Conservation (phyloP, 75 land plant genomes). For the Adiantum capillusveneris region DNA sequence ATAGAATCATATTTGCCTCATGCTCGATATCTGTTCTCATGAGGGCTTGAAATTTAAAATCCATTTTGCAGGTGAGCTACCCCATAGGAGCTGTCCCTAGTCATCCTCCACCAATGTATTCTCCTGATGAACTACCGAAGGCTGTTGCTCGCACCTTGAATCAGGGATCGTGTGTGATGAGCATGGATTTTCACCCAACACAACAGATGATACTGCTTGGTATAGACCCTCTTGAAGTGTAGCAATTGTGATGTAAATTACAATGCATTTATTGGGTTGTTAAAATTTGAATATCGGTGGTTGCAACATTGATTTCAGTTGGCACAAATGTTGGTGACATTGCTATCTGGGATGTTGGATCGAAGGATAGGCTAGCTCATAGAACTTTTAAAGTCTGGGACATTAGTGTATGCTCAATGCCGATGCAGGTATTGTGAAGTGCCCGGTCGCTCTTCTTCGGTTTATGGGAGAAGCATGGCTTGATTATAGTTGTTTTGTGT, state of each 20-base stretch:
- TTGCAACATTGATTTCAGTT: constrained; percentile 51
- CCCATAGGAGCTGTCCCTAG: constrained; percentile 14
- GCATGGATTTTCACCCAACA: constrained; percentile 27
- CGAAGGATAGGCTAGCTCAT: constrained; percentile 48
- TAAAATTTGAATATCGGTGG: neutral
- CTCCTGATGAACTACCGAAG: constrained; percentile 26
- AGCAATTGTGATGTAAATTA: neutral
- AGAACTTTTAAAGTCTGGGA: constrained; percentile 92
- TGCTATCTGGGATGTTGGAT: constrained; percentile 66
- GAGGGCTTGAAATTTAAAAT: neutral
- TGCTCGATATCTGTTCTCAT: neutral
- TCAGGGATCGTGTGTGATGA: constrained; percentile 26
- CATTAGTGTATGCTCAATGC: constrained; percentile 41
- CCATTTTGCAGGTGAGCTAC: constrained; percentile 11
- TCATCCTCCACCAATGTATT: constrained; percentile 10
- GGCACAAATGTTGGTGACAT: constrained; percentile 93
- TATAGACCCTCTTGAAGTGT: neutral
- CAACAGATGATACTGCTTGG: constrained; percentile 23
- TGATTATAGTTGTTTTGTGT: neutral
- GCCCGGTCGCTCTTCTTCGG: neutral
- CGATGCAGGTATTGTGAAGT: constrained; percentile 40
- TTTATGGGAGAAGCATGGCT: neutral
- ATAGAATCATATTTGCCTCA: neutral
- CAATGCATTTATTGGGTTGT: neutral
- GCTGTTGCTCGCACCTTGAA: constrained; percentile 21